Evolutionary conservation across 805 yeast genomes (phyloP), one percentile per base, ranked within the genome.

Genomic region (Ogataea ganodermae): DNA sequence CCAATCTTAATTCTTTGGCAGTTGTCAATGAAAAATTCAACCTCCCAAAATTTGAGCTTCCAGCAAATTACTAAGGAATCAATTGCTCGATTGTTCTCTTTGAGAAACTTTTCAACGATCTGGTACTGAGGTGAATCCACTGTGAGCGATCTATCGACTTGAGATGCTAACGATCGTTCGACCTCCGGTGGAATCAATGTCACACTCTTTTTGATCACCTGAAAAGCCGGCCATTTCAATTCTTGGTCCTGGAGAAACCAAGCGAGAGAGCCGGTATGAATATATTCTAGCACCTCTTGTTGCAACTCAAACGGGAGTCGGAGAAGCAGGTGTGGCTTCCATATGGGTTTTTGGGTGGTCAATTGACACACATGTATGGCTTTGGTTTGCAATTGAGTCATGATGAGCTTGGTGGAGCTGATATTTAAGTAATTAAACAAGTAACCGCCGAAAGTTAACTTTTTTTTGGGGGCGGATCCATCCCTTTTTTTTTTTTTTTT

Each of bases 251-350:
- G 26, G 9, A 52, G 46, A 35, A 52, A 35, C 20, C 39, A 44
- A 2, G 45, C 45, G 8, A 52, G 44, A 6, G 32, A 33, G 16
- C 18, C 40, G 7, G 43, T 35, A n/a, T 36, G 32, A 13, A 49
- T 49, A 27, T 39, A 40, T 24, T 45, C 47, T 28, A 52, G 22
- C 9, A 49, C 46, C 14, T 36, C 46, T 22, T 49, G 53, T 38
- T 52, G 53, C 13, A 52, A 39, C 39, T 52, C 56, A 26, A 46
- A 47, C n/a, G 56, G 56, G 7, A 52, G 46, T 35, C 35, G 45
- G 32, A 49, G 41, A 33, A 45, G 18, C 18, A 49, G 38, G n/a
- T 21, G 41, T 13, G 52, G 28, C 3, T 18, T 26, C 20, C 30
- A 14, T 3, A 3, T 6, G 28, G 6, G 12, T 35, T 40, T 17